A percentile compares a stretch with the other conserved stretches of the same genome.
phyloP scores from a whole-genome alignment of 1,139 yeast species.

The Pneumocystis jirovecii region DNA sequence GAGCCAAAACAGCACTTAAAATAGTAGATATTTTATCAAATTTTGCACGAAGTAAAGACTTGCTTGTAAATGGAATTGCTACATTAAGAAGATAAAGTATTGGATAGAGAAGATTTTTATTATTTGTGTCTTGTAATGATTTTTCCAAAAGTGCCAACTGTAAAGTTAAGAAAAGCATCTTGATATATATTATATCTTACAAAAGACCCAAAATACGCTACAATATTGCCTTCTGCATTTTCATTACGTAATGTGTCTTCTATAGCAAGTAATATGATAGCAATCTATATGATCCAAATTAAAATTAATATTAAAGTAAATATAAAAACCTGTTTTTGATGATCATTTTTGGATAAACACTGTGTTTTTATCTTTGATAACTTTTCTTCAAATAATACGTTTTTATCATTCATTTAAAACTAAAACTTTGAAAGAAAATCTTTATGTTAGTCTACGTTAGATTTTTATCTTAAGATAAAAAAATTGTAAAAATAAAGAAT shows the following conservation, averaged over 20 bases:
- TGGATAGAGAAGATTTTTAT: conserved; percentile 51
- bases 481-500: no score
- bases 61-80: conserved; percentile 61
- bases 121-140: conserved; percentile 37
- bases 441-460: neutral
- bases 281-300: conserved; percentile 24
- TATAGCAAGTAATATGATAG: conserved; percentile 67
- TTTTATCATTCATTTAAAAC: neutral
- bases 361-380: conserved; percentile 12
- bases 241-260: conserved; percentile 77
- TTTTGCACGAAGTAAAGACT: conserved; percentile 49
- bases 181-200: conserved; percentile 24
- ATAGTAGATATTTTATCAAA: conserved; percentile 65
- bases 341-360: conserved; percentile 8
- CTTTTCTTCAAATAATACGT: conserved; percentile 4
- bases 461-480: no score
- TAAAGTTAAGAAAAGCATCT: neutral
- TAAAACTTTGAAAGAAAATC: neutral
- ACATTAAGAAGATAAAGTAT: conserved; percentile 72
- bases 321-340: conserved; percentile 9
- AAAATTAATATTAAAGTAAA: neutral
- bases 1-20: conserved; percentile 66
- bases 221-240: conserved; percentile 40
- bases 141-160: conserved; percentile 7
- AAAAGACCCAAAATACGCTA: conserved; percentile 74